Evolutionary conservation across 768 basidiomycete genomes (phyloP), one percentile per base, ranked within the genome.

Genomic region (Galerina marginata): DNA sequence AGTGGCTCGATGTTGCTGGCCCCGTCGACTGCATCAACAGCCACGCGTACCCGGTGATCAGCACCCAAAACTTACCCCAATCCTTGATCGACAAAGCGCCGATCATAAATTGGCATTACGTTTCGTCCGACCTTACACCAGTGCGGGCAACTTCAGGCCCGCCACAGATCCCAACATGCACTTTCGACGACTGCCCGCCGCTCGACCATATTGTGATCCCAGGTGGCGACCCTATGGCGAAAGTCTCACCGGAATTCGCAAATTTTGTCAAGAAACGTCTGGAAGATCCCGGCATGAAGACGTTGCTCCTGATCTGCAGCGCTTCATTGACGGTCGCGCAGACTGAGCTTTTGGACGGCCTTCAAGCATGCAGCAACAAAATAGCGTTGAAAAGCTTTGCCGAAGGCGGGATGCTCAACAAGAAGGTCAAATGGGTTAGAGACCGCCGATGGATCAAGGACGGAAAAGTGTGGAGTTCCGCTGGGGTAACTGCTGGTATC

Each of bases 401-500:
- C 2, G 10, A 63, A 11, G 49, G 37, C 1, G 65, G 65, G 2
- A 2, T 20, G 29, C 57, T 70, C 29, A 62, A 63, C 37, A 67
- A 61, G 51, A 69, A 70, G 10, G 71, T 74, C 10, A 71, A 66
- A 6, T 72, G 71, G 73, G 64, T 74, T 11, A 66, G 67, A 16
- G 70, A 74, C 54, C 59, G 64, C 33, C 45, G 70, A 46, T 74
- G 70, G 67, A 63, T 64, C 20, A 56, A 69, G 3, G 73, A 74
- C 45, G 69, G 70, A 12, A 71, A 71, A 59, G 58, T 72, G 2
- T 72, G 71, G 71, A 72, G 69, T 23, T 60, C 67, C 1, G 71
- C 62, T 11, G 72, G 71, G 9, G 52, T 71, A 10, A 74, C 70
- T 0, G 59, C 69, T 5, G 71, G 71, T 2, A 51, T 74, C 29